Conservation (phyloP, 2,329 filamentous ascomycete species). For the Microdochium bolleyi region DNA sequence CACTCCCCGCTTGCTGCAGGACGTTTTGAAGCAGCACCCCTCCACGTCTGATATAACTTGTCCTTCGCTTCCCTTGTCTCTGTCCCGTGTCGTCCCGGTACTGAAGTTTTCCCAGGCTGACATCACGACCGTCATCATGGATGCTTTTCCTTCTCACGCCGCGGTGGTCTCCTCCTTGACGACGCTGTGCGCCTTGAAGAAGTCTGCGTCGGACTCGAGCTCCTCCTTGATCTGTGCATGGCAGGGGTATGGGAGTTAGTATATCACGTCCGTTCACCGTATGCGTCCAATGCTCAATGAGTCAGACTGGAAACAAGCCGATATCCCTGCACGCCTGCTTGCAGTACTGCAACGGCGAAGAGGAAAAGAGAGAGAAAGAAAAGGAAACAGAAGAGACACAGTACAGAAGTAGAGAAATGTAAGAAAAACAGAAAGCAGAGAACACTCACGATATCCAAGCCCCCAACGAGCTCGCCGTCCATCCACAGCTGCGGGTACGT, state of each 20-base stretch:
- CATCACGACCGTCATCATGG: too few relatives aligned
- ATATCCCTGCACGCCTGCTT: background rate
- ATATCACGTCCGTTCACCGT: too few relatives aligned
- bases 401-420: too few relatives aligned
- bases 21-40: too few relatives aligned
- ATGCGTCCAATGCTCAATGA: too few relatives aligned
- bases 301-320: background rate
- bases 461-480: constrained; percentile 82
- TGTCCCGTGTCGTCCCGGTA: too few relatives aligned
- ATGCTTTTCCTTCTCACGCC: constrained; percentile 10
- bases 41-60: too few relatives aligned
- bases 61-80: too few relatives aligned
- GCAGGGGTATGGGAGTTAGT: background rate
- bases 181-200: constrained; percentile 67
- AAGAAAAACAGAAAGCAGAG: background rate
- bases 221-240: constrained; percentile 78
- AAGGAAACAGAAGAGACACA: background rate
- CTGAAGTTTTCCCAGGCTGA: too few relatives aligned
- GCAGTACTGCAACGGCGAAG: background rate
- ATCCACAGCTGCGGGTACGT: constrained; percentile 96
- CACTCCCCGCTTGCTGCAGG: too few relatives aligned
- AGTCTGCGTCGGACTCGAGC: constrained; percentile 72
- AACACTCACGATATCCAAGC: constrained; percentile 85
- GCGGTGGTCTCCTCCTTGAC: constrained; percentile 29
- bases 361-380: background rate